A percentile compares a stretch with the other conserved stretches of the same genome.
These are phyloP conservation scores for Tanacetum coccineum DNA, from an alignment of 129 eudicot genomes.

Conservation along the genomic window DNA sequence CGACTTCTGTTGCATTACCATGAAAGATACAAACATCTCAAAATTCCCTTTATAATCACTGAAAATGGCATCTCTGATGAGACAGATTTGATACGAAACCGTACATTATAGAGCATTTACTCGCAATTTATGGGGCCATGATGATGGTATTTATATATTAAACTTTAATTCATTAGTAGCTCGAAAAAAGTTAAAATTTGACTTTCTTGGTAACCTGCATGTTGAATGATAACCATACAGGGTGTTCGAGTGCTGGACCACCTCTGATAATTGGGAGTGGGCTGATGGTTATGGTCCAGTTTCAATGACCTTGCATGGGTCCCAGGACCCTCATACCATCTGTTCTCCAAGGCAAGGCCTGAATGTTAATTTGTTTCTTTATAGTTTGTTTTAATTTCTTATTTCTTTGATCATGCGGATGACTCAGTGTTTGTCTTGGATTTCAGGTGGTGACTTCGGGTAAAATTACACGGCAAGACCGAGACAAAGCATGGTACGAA, in stretches of 20 bases:
- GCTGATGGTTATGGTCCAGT: slow-evolving; percentile 99
- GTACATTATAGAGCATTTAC: slow-evolving; percentile 79
- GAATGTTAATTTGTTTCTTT: not conserved
- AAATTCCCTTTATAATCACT: slow-evolving; percentile 73
- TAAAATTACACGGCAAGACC: slow-evolving; percentile 65
- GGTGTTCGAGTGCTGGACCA: slow-evolving; percentile 96
- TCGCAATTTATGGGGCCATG: slow-evolving; percentile 94
- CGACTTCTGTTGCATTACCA: slow-evolving; percentile 78
- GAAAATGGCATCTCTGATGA: slow-evolving; percentile 97
- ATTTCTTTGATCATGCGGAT: not conserved
- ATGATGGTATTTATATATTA: slow-evolving; percentile 44
- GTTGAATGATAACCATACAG: slow-evolving; percentile 36
- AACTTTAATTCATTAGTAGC: slow-evolving; percentile 14
- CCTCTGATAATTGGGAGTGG: slow-evolving; percentile 99
- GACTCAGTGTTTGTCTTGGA: slow-evolving; percentile 14
- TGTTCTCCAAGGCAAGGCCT: slow-evolving; percentile 67
- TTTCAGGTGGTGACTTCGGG: slow-evolving; percentile 74
- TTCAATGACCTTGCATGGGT: slow-evolving; percentile 75
- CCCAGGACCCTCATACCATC: slow-evolving; percentile 89
- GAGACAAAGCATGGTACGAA: slow-evolving; percentile 74
- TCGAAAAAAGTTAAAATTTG: not conserved
- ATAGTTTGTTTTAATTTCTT: slow-evolving; percentile 1
- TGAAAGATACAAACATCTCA: slow-evolving; percentile 83
- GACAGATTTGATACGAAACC: slow-evolving; percentile 92
- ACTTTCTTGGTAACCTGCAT: slow-evolving; percentile 3